Conservation (phyloP, 768 basidiomycete species). For the Naematelia aurantialba region DNA sequence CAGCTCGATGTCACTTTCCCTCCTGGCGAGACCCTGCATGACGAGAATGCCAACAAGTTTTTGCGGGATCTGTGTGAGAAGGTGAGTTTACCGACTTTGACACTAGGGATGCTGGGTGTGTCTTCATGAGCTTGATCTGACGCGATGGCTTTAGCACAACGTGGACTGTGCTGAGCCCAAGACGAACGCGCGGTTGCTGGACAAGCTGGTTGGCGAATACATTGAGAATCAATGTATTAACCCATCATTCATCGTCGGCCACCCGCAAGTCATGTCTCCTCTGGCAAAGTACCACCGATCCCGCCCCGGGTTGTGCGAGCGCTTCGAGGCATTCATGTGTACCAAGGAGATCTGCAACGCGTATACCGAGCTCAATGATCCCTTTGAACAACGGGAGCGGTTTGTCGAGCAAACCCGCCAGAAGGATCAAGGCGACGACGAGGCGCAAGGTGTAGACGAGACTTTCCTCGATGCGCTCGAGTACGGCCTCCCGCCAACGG, state of each 20-base stretch:
- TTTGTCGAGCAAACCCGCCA: slow-evolving; percentile 91
- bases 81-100: slow-evolving; percentile 53
- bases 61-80: slow-evolving; percentile 76
- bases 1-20: slow-evolving; percentile 90
- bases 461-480: slow-evolving; percentile 95
- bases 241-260: slow-evolving; percentile 96
- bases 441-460: slow-evolving; percentile 96
- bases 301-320: slow-evolving; percentile 94
- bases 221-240: slow-evolving; percentile 96
- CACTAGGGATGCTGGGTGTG: background rate
- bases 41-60: slow-evolving; percentile 81
- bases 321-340: slow-evolving; percentile 97
- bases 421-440: slow-evolving; percentile 96
- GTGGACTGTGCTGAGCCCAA: slow-evolving; percentile 95
- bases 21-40: slow-evolving; percentile 81
- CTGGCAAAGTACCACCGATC: slow-evolving; percentile 98
- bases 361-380: slow-evolving; percentile 99
- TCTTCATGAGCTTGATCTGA: background rate
- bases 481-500: slow-evolving; percentile 94
- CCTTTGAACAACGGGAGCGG: slow-evolving; percentile 70
- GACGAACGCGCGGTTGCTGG: slow-evolving; percentile 88
- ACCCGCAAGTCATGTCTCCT: slow-evolving; percentile 99
- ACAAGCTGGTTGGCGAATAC: slow-evolving; percentile 98
- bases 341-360: slow-evolving; percentile 99
- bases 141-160: slow-evolving; percentile 66